Evolutionary conservation across 208 protist species (phyloP), one percentile per base, ranked within the genome.

Genomic region (Acanthamoeba royreba): DNA sequence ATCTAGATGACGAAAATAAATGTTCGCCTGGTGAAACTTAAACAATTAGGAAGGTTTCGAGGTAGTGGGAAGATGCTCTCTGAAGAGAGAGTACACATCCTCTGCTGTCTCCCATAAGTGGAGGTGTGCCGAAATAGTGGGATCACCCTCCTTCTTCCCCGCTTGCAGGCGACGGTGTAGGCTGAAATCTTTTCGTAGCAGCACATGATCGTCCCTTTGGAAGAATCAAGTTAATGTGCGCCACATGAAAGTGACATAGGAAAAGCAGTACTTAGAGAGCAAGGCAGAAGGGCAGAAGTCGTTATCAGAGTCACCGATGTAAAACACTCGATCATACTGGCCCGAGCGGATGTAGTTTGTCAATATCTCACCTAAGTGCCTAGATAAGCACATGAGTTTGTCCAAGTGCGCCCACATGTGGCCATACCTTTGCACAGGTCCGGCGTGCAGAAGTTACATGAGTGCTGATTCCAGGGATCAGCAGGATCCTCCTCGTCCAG

Each of bases 221-320:
- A 25, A 4, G 0, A 81, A 28, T 11, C 22, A n/a, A n/a, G n/a
- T n/a, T n/a, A n/a, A n/a, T n/a, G n/a, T n/a, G n/a, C n/a, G n/a
- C n/a, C n/a, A n/a, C n/a, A n/a, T n/a, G n/a, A 46, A 49, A 83
- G 35, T 8, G 72, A 83, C 15, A 83, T 7, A 83, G 7, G 9
- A 8, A 5, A n/a, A 5, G 42, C 25, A 35, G 49, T 61, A 88
- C 79, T 88, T 88, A 47, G 79, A 88, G 35, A 88, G 79, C 0
- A 63, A 33, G 28, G 49, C 47, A 61, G 79, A 55, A 33, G 79
- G 79, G 28, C 79, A 88, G 42, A 88, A 88, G 46, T 88, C 79
- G 49, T 88, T 88, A 25, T 53, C 49, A 28, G 79, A 88, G 79
- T 88, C 79, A 7, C 79, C 79, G 35, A 88, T 88, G 79, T 88